Base-by-base conservation (phyloP, 345 rosid genomes). In the Raphanus sativus region DNA sequence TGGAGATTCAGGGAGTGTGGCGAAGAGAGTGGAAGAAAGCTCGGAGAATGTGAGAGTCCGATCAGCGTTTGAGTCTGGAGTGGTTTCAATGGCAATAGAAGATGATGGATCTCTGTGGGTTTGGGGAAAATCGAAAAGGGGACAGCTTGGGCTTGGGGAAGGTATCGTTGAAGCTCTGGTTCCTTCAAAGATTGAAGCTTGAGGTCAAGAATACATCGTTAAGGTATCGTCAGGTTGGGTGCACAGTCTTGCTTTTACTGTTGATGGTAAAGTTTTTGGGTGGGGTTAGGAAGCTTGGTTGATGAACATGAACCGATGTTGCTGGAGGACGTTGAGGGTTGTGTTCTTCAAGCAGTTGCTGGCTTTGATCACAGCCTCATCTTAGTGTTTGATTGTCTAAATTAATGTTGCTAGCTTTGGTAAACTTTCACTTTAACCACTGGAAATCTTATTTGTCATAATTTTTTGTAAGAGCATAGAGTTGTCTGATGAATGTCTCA, bases 41-140 rank as follows among this genome's bases (percentile, higher is more conserved):
- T 77, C 89, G 78, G 87, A 84, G 78, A 56, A 73, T 45, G 91
- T 89, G 64, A 86, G 50, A 36, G 93, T 87, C 45, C 24, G 80
- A 34, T 70, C 83, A 29, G 90, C 94, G 17, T 92, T 77, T 84
- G 97, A 97, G 16, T 92, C 98, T 54, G 98, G 94, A 40, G 99
- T 92, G 59, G 66, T 89, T 63, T 92, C 99, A 55, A 87, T 93
- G 0, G 96, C 88, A 54, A 84, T 91, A 25, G 97, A 85, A 72
- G 84, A 84, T 64, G 91, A 92, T 71, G 98, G 97, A n/a, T 92
- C 94, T 33, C 74, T 95, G 82, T 95, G 98, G 99, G 94, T 89
- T 8, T 95, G 98, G 98, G 99, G 99, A 8, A 89, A 78, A 78
- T 95, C 98, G 33, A 95, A 89, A 85, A 86, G 96, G 10, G 99